Evolutionary conservation across 495 filamentous ascomycete species (phyloP), one percentile per base, ranked within the genome.

Genomic region (Massariosphaeria phaeospora): DNA sequence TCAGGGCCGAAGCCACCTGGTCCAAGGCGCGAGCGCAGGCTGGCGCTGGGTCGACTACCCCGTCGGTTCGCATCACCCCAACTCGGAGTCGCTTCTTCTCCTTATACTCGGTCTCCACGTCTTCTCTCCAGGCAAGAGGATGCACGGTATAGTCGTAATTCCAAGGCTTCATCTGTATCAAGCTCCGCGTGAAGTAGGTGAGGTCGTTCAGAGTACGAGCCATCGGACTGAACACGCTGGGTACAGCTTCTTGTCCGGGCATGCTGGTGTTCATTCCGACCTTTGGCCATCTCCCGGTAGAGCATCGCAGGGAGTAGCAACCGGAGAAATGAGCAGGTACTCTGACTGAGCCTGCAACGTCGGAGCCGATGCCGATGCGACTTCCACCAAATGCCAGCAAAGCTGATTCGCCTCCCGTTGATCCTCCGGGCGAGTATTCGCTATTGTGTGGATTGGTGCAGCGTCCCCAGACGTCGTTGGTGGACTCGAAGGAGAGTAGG

Each of bases 261-360:
- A 96, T 96, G 58, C 86, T 91, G 2, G 93, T 96, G 31, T 76
- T 74, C 56, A 88, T 85, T 5, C 91, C 93, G 33, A 75, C 75
- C 66, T 94, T 94, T 3, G 89, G 90, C 89, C 93, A 98, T 23
- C 93, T 77, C 15, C 93, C 91, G n/a, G 87, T 95, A n/a, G 85
- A 89, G 69, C 93, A 98, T 38, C 90, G 80, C 18, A 98, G 69
- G 2, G 84, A 83, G 68, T 96, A 96, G 65, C 95, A 89, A 2
- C 93, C 93, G 26, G 83, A 84, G 74, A 86, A 97, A 44, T 95
- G 90, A 2, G 93, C 91, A 2, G 93, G 93, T 13, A 79, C 84
- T 24, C 93, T 78, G 1, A 98, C 93, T 9, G 86, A 91, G 10
- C 93, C 93, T 34, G 93, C 91, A 9, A 97, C 91, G 66, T 97